Base-by-base conservation (phyloP, 306 rosid genomes). In the Urtica urens region DNA sequence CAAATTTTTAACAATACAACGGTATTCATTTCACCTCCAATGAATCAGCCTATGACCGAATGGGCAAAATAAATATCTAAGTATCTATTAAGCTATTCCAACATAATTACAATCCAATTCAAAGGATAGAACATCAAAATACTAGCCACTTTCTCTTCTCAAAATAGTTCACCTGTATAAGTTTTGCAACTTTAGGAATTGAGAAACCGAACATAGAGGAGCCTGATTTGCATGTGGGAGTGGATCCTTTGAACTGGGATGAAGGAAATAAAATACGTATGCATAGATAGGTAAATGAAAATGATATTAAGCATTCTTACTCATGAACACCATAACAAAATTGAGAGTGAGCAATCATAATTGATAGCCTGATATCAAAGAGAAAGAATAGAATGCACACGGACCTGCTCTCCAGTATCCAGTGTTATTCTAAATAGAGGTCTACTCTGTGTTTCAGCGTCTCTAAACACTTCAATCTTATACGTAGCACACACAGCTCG, bases 171-270 rank as follows among this genome's bases (percentile, higher is more conserved):
- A 88, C 97, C 95, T 69, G 60, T 49, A 90, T 72, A 48, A 81
- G 93, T 73, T 84, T 84, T 65, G 68, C 68, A 45, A 90, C 93
- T 66, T 77, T 70, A 28, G 92, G 79, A 67, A 63, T 72, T 56
- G 87, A 81, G 80, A 90, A 84, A 29, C 97, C 97, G 54, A 90
- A 90, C 97, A 90, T 90, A 46, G 78, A 72, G 54, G 97, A 72
- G 29, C 97, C 97, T 29, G 97, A 75, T 60, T 72, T 74, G 45
- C 58, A 72, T 46, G 63, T 64, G 23, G 97, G 95, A 34, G 93
- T 81, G 67, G 67, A 48, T 59, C 84, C 95, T 53, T 72, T 71
- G 66, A 84, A 81, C 97, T 90, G 72, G 37, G 68, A 38, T 53
- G 47, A 45, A 55, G n/a, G n/a, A n/a, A n/a, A n/a, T n/a, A n/a